Evolutionary conservation across 148 eudicot species (phyloP).

Genomic region (Chenopodium quinoa): DNA sequence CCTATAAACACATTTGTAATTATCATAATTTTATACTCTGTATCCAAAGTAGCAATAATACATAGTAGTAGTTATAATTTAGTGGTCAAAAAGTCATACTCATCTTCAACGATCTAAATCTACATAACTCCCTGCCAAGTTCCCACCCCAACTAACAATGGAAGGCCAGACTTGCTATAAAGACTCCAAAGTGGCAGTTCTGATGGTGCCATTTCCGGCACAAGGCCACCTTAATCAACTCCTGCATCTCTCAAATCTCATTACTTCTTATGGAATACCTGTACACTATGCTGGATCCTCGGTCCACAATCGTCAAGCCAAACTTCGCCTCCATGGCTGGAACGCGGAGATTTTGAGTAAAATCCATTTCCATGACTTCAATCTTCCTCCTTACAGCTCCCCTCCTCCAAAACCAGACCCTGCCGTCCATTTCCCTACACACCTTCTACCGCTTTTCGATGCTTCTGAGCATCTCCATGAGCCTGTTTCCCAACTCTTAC

Average conservation of each 20-base stretch:
- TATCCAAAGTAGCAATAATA: too few species aligned
- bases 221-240: constrained; percentile 63
- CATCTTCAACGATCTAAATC: not conserved
- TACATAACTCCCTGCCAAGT: not conserved
- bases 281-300: constrained; percentile 41
- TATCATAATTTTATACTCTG: too few species aligned
- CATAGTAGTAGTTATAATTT: too few species aligned
- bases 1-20: too few species aligned
- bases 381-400: constrained; percentile 24
- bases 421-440: constrained; percentile 23
- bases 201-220: constrained; percentile 49
- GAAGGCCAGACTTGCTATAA: constrained; percentile 3
- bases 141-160: not conserved
- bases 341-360: not conserved
- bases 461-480: constrained; percentile 19
- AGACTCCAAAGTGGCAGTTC: constrained; percentile 26
- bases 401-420: constrained; percentile 17
- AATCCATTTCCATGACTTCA: constrained; percentile 29
- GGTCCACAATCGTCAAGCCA: constrained; percentile 39
- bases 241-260: constrained; percentile 47
- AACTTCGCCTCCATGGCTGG: constrained; percentile 24
- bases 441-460: constrained; percentile 24
- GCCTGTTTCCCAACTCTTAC: constrained; percentile 26
- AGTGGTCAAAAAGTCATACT: too few species aligned
- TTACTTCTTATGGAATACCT: constrained; percentile 38